Conservation (phyloP, 1,139 yeast species). For the Wickerhamomyces sp. region DNA sequence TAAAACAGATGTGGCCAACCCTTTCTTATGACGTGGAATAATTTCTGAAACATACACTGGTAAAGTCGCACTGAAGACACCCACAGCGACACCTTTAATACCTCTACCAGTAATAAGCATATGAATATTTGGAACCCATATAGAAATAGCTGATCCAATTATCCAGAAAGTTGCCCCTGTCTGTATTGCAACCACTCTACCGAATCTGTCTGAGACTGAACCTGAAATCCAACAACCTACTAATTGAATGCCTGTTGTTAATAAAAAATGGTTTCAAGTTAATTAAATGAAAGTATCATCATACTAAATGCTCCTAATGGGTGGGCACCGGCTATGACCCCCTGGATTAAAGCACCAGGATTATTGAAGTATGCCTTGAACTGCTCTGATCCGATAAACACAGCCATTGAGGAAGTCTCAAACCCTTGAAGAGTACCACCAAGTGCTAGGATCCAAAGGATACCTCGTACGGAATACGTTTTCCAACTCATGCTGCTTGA, state of each 20-base stretch:
- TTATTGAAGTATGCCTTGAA: conserved; percentile 41
- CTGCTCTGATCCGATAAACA: conserved; percentile 44
- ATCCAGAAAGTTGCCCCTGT: conserved; percentile 29
- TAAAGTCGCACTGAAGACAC: conserved; percentile 65
- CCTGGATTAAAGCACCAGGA: conserved; percentile 39
- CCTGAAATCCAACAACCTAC: conserved; percentile 31
- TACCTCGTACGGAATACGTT: conserved; percentile 23
- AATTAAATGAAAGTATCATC: conserved; percentile 1
- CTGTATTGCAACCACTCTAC: conserved; percentile 26
- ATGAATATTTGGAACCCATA: conserved; percentile 26
- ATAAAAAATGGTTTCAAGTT: too few species aligned
- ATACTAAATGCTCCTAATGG: conserved; percentile 38
- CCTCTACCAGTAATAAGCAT: conserved; percentile 52
- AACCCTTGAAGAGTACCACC: conserved; percentile 64
- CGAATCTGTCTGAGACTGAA: conserved; percentile 23
- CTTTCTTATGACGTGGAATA: conserved; percentile 62
- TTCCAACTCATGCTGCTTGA: conserved; percentile 10
- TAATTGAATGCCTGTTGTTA: too few species aligned
- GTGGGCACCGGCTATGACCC: conserved; percentile 37
- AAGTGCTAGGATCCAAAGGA: conserved; percentile 43
- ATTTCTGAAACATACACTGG: conserved; percentile 76
- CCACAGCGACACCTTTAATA: conserved; percentile 65
- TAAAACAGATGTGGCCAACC: conserved; percentile 59
- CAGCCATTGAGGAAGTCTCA: conserved; percentile 65
- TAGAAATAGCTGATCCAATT: conserved; percentile 28